A percentile compares a stretch with the other conserved stretches of the same genome.
These are phyloP conservation scores for Lolium rigidum DNA, from an alignment of 176 grass and related monocot genomes.

Conservation along the genomic window DNA sequence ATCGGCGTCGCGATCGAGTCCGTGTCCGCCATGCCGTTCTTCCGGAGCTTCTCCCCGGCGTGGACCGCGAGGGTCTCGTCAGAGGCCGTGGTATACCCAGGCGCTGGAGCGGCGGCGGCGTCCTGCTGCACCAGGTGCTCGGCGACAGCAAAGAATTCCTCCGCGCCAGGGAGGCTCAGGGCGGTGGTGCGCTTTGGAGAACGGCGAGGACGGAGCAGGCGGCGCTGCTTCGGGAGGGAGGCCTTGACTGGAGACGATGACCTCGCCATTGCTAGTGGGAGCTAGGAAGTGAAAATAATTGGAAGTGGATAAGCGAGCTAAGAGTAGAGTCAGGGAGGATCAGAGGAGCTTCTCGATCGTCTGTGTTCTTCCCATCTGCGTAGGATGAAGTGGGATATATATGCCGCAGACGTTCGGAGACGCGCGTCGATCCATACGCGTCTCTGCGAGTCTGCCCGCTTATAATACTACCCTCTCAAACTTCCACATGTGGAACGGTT, in stretches of 20 bases:
- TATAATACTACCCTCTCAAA: background rate
- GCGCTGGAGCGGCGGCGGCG: no score
- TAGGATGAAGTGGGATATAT: background rate
- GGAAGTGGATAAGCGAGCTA: background rate
- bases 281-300: background rate
- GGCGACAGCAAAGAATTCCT: background rate
- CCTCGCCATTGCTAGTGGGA: background rate
- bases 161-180: background rate
- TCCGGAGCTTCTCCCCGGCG: no score
- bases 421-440: no score
- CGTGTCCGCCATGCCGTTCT: no score
- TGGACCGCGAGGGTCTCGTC: conserved; percentile 80
- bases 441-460: background rate
- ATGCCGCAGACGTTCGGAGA: background rate
- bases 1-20: no score
- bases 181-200: background rate
- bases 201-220: background rate
- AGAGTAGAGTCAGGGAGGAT: background rate
- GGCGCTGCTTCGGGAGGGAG: background rate
- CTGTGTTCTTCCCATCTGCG: background rate
- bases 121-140: background rate
- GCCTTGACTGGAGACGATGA: background rate
- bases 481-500: background rate
- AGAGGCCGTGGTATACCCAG: conserved; percentile 21
- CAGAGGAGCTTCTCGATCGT: background rate